phyloP scores from a whole-genome alignment of 2,329 filamentous ascomycete genomes.

The Neofusicoccum laricinum region DNA sequence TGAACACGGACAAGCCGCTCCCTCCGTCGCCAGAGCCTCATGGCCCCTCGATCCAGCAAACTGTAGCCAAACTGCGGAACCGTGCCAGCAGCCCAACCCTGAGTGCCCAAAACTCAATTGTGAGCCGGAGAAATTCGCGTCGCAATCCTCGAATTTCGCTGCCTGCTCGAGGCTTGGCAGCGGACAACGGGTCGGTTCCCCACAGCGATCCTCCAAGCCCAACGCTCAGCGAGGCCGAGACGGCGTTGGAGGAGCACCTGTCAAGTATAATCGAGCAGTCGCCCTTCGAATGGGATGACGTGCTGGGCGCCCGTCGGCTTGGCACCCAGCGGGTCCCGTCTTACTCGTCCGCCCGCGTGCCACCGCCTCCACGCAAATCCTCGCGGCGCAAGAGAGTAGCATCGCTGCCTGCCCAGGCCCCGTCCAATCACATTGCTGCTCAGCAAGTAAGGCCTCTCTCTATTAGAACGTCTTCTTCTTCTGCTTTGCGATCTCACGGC shows the following conservation, averaged over 20 bases:
- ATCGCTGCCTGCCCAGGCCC: conserved; percentile 20
- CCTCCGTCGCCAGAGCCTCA: neutral
- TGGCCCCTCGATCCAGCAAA: neutral
- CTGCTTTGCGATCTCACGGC: neutral
- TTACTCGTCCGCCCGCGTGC: neutral
- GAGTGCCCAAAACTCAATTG: neutral
- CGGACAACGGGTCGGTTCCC: conserved; percentile 9
- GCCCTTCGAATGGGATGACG: conserved; percentile 11
- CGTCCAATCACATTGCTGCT: conserved; percentile 30
- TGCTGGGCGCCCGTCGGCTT: conserved; percentile 2
- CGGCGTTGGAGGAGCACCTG: conserved; percentile 28
- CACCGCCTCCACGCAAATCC: conserved; percentile 10
- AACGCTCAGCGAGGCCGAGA: conserved; percentile 47
- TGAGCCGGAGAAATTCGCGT: neutral
- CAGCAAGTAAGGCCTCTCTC: conserved; percentile 14
- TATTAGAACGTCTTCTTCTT: conserved; percentile 6
- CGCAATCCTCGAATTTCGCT: neutral
- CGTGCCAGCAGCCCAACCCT: neutral
- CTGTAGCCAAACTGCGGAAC: neutral
- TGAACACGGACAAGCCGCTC: conserved; percentile 4
- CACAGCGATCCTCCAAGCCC: conserved; percentile 32
- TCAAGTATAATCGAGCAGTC: conserved; percentile 7
- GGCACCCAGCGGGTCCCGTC: conserved; percentile 5
- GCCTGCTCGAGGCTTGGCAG: neutral
- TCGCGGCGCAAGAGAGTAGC: conserved; percentile 5